Evolutionary conservation across 345 rosid genomes (phyloP).

Genomic region (Lenwebbia sp.): DNA sequence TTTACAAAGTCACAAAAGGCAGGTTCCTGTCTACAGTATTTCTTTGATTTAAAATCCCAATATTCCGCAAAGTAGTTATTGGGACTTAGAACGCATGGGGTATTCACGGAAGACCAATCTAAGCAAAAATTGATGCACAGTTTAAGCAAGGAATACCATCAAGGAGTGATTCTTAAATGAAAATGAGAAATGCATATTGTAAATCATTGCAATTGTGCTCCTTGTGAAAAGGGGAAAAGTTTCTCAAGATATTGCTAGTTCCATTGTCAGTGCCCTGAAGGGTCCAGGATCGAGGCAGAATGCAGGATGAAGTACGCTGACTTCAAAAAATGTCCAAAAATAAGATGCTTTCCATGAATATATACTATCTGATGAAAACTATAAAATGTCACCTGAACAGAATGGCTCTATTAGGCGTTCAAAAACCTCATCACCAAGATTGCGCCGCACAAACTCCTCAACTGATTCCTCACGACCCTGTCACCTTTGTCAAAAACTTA

Average conservation of each 20-base stretch:
- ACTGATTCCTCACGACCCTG: conserved; percentile 96
- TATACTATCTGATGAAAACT: not conserved
- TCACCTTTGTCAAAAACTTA: conserved; percentile 60
- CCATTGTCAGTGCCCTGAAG: not conserved
- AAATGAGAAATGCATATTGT: not conserved
- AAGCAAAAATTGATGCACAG: not conserved
- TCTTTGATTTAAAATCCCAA: not conserved
- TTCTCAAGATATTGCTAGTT: not conserved
- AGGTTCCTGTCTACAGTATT: not conserved
- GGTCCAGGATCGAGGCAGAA: not conserved
- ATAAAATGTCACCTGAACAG: conserved; percentile 58
- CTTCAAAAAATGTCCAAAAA: not conserved
- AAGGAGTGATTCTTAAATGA: not conserved
- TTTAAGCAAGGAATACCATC: not conserved
- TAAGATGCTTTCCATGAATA: not conserved
- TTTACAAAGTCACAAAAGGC: not conserved
- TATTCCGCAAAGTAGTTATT: not conserved
- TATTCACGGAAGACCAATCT: not conserved
- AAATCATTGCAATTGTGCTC: not conserved
- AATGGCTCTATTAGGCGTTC: conserved; percentile 95
- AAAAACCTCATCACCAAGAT: conserved; percentile 87
- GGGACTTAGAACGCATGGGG: not conserved
- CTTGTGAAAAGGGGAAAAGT: not conserved
- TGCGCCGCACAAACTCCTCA: conserved; percentile 92
- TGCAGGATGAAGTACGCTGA: not conserved